These are phyloP conservation scores for Rutstroemia sydowiana DNA, from an alignment of 2,329 filamentous ascomycete species.

Conservation along the genomic window DNA sequence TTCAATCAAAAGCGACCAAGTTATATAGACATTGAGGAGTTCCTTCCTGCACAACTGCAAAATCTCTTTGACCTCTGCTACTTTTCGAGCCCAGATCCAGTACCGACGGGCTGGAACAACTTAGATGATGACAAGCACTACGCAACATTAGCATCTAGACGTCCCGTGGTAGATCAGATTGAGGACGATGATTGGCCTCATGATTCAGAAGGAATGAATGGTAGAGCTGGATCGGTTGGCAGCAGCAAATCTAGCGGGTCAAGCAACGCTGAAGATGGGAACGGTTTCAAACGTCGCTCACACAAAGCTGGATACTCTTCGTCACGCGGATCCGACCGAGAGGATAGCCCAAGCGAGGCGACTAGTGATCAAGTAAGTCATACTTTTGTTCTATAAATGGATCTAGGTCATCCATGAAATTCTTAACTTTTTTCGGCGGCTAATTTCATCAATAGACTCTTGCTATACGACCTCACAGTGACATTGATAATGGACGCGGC, in stretches of 20 bases:
- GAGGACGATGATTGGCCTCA: conserved; percentile 13
- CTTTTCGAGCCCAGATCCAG: conserved; percentile 46
- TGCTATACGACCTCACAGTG: not conserved
- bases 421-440: not conserved
- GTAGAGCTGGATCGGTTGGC: conserved; percentile 38
- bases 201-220: conserved; percentile 19
- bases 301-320: no score
- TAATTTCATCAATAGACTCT: not conserved
- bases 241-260: no score
- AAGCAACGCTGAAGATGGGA: no score
- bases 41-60: conserved; percentile 56
- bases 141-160: conserved; percentile 42
- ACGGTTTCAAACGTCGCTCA: no score
- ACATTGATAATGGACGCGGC: not conserved
- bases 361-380: no score
- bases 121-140: conserved; percentile 52
- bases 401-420: no score
- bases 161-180: conserved; percentile 23
- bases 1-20: conserved; percentile 36
- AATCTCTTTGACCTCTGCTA: conserved; percentile 73
- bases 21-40: conserved; percentile 46
- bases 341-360: no score
- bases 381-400: no score
- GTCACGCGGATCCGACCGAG: no score
- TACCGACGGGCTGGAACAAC: conserved; percentile 64